phyloP scores from a whole-genome alignment of 257 asterid species.

The Solanum ossicruentum region DNA sequence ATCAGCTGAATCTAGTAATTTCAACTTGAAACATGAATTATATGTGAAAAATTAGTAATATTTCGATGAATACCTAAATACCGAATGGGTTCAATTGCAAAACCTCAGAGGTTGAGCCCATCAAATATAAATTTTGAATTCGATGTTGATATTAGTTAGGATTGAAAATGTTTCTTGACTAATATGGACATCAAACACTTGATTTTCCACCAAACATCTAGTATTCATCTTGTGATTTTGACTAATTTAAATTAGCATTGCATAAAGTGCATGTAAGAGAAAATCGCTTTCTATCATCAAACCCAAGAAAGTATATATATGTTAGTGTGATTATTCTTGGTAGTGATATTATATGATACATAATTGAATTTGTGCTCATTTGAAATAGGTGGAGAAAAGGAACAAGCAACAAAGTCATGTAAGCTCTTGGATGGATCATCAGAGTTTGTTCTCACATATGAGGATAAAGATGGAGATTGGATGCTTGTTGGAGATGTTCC shows the following conservation, averaged over 20 bases:
- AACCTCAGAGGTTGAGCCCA: not conserved
- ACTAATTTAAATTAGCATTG: not conserved
- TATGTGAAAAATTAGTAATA: not conserved
- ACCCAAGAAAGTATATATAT: not conserved
- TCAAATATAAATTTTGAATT: not conserved
- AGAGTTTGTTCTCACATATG: constrained; percentile 65
- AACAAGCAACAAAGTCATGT: constrained; percentile 20
- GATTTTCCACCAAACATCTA: not conserved
- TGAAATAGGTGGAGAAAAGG: constrained; percentile 36
- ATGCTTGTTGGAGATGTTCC: constrained; percentile 96
- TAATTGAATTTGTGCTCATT: not conserved
- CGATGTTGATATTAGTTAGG: not conserved
- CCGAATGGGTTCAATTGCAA: not conserved
- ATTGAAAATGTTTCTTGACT: not conserved
- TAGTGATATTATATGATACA: not conserved
- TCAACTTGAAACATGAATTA: not conserved
- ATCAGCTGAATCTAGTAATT: no score
- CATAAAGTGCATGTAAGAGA: not conserved
- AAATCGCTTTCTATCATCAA: not conserved
- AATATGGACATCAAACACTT: not conserved
- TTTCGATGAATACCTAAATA: no score
- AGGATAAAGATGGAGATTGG: constrained; percentile 87
- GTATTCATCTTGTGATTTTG: not conserved
- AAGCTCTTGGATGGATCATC: constrained; percentile 74
- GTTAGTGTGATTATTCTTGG: not conserved